Percentiles rank a stretch among this genome's conserved stretches.
These are phyloP conservation scores for Arthrobotrys musiformis DNA, from an alignment of 2,329 filamentous ascomycete species.

Conservation along the genomic window DNA sequence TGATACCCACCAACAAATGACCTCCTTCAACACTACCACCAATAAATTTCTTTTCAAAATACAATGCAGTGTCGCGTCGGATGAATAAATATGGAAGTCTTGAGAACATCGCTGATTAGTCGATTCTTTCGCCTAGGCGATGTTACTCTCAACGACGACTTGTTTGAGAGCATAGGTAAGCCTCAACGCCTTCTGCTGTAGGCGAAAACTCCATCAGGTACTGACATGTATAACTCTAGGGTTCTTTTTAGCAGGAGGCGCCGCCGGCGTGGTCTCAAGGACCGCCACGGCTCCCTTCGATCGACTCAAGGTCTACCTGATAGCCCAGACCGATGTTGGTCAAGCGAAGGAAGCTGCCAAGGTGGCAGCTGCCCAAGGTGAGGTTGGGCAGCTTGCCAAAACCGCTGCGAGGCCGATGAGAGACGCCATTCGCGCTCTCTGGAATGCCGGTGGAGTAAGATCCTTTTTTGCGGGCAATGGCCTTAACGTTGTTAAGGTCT, in stretches of 20 bases:
- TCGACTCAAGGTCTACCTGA: slow-evolving; percentile 95
- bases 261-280: slow-evolving; percentile 92
- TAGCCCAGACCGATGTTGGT: slow-evolving; percentile 78
- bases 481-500: slow-evolving; percentile 95
- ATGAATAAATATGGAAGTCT: slow-evolving; percentile 17
- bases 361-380: slow-evolving; percentile 75
- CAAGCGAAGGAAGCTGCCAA: slow-evolving; percentile 70
- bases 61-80: slow-evolving; percentile 55
- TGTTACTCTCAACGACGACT: slow-evolving; percentile 49
- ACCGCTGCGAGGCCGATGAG: slow-evolving; percentile 76
- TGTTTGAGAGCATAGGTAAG: slow-evolving; percentile 50
- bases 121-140: slow-evolving; percentile 31
- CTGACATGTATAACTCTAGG: slow-evolving; percentile 80
- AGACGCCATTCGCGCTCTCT: slow-evolving; percentile 80
- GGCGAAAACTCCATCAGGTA: slow-evolving; percentile 72
- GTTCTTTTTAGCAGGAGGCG: slow-evolving; percentile 95
- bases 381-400: slow-evolving; percentile 72
- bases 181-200: slow-evolving; percentile 61
- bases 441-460: slow-evolving; percentile 83
- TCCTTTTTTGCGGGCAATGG: slow-evolving; percentile 97
- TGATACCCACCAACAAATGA: slow-evolving; percentile 49
- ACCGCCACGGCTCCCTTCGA: slow-evolving; percentile 96
- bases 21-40: slow-evolving; percentile 51
- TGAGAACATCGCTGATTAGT: slow-evolving; percentile 23
- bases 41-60: slow-evolving; percentile 18